Percentiles rank a stretch among this genome's conserved stretches.
These are phyloP conservation scores for Ceratocystis cubensis DNA, from an alignment of 2,329 filamentous ascomycete genomes.

Conservation along the genomic window DNA sequence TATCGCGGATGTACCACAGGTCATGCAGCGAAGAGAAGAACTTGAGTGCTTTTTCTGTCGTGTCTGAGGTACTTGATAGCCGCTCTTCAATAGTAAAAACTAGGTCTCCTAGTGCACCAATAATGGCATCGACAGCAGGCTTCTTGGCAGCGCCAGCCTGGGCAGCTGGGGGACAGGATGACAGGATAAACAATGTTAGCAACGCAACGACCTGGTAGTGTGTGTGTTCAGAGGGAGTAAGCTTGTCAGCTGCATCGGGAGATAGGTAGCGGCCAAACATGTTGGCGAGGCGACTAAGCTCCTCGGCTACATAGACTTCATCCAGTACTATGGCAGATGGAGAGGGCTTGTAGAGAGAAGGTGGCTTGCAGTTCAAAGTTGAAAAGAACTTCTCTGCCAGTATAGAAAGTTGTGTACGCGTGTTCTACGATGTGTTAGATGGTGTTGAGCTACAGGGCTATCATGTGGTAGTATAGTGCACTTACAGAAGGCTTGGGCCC, in stretches of 20 bases:
- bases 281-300: conserved; percentile 32
- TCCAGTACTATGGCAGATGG: conserved; percentile 32
- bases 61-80: conserved; percentile 6
- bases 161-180: conserved; percentile 3
- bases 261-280: conserved; percentile 32
- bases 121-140: conserved; percentile 14
- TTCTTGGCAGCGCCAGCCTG: neutral
- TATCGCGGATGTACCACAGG: conserved; percentile 31
- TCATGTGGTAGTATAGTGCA: neutral
- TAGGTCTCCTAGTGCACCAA: conserved; percentile 14
- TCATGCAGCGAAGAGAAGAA: conserved; percentile 28
- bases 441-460: neutral
- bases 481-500: conserved; percentile 42
- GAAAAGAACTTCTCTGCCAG: conserved; percentile 42
- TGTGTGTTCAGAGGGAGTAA: conserved; percentile 33
- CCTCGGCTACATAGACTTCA: conserved; percentile 34
- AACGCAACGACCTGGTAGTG: conserved; percentile 36
- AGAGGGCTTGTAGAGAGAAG: conserved; percentile 39
- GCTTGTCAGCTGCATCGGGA: conserved; percentile 22
- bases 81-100: conserved; percentile 15
- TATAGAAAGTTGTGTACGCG: conserved; percentile 38
- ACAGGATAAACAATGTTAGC: conserved; percentile 27
- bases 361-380: conserved; percentile 36
- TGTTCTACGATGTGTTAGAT: conserved; percentile 31
- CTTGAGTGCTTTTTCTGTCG: conserved; percentile 9